phyloP scores from a whole-genome alignment of 306 rosid species.

The Begonia fuchsioides region DNA sequence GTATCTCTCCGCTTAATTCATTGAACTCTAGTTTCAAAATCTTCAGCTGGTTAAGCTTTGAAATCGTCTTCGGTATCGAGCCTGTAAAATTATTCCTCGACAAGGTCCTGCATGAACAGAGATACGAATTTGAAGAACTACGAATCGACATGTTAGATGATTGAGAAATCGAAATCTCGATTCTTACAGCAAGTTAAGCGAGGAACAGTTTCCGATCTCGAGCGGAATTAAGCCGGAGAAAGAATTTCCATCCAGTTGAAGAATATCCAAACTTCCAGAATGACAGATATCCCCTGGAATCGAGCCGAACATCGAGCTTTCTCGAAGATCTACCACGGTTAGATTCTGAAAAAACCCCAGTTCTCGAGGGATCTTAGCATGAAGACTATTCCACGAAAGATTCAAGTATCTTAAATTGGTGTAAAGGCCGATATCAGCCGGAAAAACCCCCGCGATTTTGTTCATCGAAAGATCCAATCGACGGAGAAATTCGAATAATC shows the following conservation, averaged over 20 bases:
- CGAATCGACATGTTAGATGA: neutral
- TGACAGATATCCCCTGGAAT: conserved; percentile 61
- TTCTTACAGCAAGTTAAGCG: conserved; percentile 69
- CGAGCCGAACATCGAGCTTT: conserved; percentile 40
- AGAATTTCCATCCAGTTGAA: conserved; percentile 76
- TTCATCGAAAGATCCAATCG: conserved; percentile 56
- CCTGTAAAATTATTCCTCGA: conserved; percentile 69
- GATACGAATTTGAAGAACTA: conserved; percentile 4
- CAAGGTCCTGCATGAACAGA: conserved; percentile 55
- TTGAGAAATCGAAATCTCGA: conserved; percentile 6
- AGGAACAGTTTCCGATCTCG: conserved; percentile 75
- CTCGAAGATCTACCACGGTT: conserved; percentile 52
- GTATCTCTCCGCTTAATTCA: conserved; percentile 78
- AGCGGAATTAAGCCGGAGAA: conserved; percentile 52
- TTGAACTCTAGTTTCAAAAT: conserved; percentile 66
- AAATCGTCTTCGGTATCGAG: conserved; percentile 51
- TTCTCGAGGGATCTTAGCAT: conserved; percentile 51
- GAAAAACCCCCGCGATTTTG: conserved; percentile 44
- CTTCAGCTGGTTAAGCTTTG: conserved; percentile 52
- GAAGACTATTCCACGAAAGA: conserved; percentile 76
- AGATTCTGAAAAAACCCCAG: conserved; percentile 51
- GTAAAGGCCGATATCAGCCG: conserved; percentile 52
- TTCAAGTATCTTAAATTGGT: conserved; percentile 51
- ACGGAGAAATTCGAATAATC: conserved; percentile 37
- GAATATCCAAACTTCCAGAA: conserved; percentile 59